Base-by-base conservation (phyloP, 1,284 basidiomycete genomes). In the Thecaphora thlaspeos region DNA sequence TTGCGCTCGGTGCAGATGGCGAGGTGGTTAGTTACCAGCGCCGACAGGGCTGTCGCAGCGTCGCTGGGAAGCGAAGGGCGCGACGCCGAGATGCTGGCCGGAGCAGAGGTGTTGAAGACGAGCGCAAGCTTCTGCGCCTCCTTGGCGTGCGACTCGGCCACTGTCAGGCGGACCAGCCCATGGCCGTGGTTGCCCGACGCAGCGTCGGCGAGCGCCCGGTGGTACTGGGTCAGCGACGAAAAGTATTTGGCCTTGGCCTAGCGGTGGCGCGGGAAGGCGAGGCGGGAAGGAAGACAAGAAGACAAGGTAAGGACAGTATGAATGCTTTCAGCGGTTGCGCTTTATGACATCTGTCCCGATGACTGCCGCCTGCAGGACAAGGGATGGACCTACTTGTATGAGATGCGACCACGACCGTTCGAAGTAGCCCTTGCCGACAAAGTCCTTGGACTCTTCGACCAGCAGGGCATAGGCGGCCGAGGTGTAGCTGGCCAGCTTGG, bases 161-260 rank as follows among this genome's bases (percentile, higher is more conserved):
- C 80, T 4, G 81, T 87, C 70, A 90, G 85, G 1, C 95, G 86
- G 1, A 88, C 87, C 37, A 98, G 84, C 5, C 88, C 86, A 3
- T 90, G 87, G 4, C 94, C 95, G 70, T 97, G 88, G 72, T 90
- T 90, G 18, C 85, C 84, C 0, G 86, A 82, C 1, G 88, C 82
- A 18, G 82, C 83, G 73, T 98, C 94, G 5, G 88, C 88, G 9
- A 88, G 82, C 0, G 86, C 87, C 28, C 90, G 87, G 79, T 94
- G 86, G 77, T 91, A 94, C 59, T 97, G 91, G 0, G 90, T 84
- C 9, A 95, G 79, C 0, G 92, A 93, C 0, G 84, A 81, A 73
- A 95, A 93, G 73, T 91, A 85, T 80, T 92, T 95, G 12, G 88
- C 83, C 80, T 98, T 98, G 75, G 89, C 87, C 87, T 92, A n/a